phyloP scores from a whole-genome alignment of 1,284 basidiomycete genomes.

The Phlebopus sp. region DNA sequence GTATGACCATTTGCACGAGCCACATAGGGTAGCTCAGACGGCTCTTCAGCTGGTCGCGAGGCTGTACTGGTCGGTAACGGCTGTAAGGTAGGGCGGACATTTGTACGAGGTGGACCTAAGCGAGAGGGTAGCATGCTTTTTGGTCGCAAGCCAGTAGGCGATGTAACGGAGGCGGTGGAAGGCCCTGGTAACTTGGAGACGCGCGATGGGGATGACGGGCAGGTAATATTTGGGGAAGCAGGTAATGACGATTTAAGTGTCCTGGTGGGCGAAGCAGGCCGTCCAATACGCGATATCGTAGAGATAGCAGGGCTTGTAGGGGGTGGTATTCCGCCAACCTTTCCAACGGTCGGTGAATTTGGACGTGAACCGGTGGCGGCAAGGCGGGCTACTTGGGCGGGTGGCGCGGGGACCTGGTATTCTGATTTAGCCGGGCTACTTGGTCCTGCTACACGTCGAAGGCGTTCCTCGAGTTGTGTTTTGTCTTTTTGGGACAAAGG shows the following conservation, averaged over 20 bases:
- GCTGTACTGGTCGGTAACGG: slow-evolving; percentile 20
- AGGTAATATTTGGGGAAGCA: slow-evolving; percentile 33
- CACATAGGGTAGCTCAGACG: slow-evolving; percentile 31
- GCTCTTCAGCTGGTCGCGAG: slow-evolving; percentile 23
- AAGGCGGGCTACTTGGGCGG: slow-evolving; percentile 52
- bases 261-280: slow-evolving; percentile 60
- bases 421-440: slow-evolving; percentile 51
- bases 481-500: slow-evolving; percentile 81
- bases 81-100: slow-evolving; percentile 25
- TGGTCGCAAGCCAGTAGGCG: slow-evolving; percentile 47
- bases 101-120: slow-evolving; percentile 55
- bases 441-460: slow-evolving; percentile 76
- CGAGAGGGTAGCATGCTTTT: slow-evolving; percentile 71
- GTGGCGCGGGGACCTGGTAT: slow-evolving; percentile 30
- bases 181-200: slow-evolving; percentile 24
- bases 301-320: slow-evolving; percentile 62
- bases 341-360: slow-evolving; percentile 51
- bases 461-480: slow-evolving; percentile 86
- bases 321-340: slow-evolving; percentile 46
- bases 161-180: slow-evolving; percentile 19
- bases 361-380: slow-evolving; percentile 48
- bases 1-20: slow-evolving; percentile 22
- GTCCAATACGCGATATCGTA: slow-evolving; percentile 51
- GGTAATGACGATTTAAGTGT: slow-evolving; percentile 54
- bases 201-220: slow-evolving; percentile 49